A percentile compares a stretch with the other conserved stretches of the same genome.
Conservation (phyloP, 352 stramenopile genomes). For the Phytophthora quininea region DNA sequence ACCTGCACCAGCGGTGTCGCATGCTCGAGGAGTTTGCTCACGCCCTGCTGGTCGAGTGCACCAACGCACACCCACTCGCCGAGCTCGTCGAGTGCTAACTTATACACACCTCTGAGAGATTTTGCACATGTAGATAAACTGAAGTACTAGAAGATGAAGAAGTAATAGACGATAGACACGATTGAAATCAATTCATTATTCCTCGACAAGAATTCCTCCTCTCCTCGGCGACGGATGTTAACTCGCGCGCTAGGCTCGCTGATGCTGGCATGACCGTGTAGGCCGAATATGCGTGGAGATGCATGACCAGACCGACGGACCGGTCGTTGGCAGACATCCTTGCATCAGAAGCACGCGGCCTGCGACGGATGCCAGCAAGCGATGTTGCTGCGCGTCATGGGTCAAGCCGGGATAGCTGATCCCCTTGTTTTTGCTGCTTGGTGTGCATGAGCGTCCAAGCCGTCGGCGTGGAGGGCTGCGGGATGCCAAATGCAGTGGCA, state of each 20-base stretch:
- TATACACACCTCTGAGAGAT: slow-evolving; percentile 28
- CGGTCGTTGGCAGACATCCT: slow-evolving; percentile 2
- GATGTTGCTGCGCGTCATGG: slow-evolving; percentile 1
- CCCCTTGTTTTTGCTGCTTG: slow-evolving; percentile 18
- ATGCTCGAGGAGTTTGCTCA: slow-evolving; percentile 82
- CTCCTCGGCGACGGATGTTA: too few species aligned
- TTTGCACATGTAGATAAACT: slow-evolving; percentile 45
- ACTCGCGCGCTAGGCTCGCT: not conserved
- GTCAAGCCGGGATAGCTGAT: slow-evolving; percentile 6
- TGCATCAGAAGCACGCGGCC: not conserved
- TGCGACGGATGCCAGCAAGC: slow-evolving; percentile 10
- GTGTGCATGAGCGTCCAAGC: too few species aligned
- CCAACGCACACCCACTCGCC: slow-evolving; percentile 71
- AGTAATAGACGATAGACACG: slow-evolving; percentile 27
- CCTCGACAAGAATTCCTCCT: not conserved
- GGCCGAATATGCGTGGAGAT: not conserved
- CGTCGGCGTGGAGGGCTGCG: slow-evolving; percentile 17
- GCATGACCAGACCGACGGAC: slow-evolving; percentile 11
- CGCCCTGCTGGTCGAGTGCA: slow-evolving; percentile 73
- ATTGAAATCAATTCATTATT: not conserved
- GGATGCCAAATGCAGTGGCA: slow-evolving; percentile 1
- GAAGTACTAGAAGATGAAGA: slow-evolving; percentile 24
- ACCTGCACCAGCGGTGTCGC: slow-evolving; percentile 81
- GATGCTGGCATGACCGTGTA: not conserved
- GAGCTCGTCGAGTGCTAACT: slow-evolving; percentile 70